Conservation (phyloP, 2,329 filamentous ascomycete genomes). For the Tolypocladium tundrense region DNA sequence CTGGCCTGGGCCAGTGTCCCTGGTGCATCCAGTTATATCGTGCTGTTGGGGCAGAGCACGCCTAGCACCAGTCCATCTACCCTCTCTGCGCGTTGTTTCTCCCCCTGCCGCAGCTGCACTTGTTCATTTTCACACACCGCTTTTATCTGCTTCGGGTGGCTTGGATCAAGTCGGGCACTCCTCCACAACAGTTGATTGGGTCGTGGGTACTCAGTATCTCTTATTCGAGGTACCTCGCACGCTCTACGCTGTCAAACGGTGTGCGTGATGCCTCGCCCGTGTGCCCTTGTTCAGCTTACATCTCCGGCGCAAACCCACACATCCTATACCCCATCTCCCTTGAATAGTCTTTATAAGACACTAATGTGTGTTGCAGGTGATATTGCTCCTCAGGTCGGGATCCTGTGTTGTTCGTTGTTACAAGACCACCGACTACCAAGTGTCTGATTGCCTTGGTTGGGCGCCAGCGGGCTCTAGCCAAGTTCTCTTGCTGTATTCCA, state of each 20-base stretch:
- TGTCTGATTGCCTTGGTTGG: not conserved
- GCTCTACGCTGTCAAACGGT: not conserved
- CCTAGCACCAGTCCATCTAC: not conserved
- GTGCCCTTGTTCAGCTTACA: not conserved
- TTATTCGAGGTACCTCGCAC: not conserved
- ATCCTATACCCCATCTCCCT: not conserved
- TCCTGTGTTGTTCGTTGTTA: not conserved
- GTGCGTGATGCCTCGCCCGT: not conserved
- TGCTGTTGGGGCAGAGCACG: not conserved
- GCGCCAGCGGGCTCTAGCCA: not conserved
- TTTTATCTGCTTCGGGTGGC: not conserved
- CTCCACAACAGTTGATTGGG: not conserved
- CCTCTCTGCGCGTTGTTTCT: not conserved
- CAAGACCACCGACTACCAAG: not conserved
- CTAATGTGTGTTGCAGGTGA: not conserved
- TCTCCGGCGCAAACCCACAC: not conserved
- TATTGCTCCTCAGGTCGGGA: not conserved
- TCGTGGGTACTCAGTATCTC: not conserved
- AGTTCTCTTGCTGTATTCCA: not conserved
- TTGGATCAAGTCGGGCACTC: not conserved
- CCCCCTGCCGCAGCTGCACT: not conserved
- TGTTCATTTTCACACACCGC: not conserved
- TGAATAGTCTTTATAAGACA: not conserved
- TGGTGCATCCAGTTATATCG: not conserved
- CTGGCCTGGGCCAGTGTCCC: not conserved